phyloP scores from a whole-genome alignment of 148 eudicot genomes.

The Cornus controversa region DNA sequence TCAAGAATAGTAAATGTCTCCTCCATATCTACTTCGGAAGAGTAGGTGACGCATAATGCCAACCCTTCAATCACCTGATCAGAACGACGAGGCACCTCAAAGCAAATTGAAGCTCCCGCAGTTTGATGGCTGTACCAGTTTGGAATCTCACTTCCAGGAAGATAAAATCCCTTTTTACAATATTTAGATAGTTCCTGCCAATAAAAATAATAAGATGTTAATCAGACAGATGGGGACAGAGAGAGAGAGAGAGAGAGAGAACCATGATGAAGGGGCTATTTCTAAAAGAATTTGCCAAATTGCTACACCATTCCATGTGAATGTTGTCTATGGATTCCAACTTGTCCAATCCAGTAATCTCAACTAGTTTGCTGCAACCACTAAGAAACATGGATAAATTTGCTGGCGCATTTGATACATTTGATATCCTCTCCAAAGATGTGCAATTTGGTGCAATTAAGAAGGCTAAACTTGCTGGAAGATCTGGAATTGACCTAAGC shows the following conservation, averaged over 20 bases:
- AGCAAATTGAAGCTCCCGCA: neutral
- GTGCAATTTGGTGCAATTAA: neutral
- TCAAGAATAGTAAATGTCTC: neutral
- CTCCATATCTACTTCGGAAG: neutral
- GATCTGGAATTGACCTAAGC: neutral
- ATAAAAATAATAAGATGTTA: too few relatives aligned
- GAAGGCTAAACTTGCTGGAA: neutral
- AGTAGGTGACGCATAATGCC: neutral
- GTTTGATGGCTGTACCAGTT: neutral
- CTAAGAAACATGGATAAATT: neutral
- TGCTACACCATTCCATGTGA: neutral
- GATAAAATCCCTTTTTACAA: neutral
- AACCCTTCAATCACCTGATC: neutral
- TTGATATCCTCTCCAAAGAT: neutral
- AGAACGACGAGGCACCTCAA: neutral
- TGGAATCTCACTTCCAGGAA: neutral
- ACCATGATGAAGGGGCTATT: neutral
- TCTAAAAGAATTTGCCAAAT: neutral
- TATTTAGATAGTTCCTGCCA: neutral
- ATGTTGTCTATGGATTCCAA: neutral
- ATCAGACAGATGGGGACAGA: too few relatives aligned
- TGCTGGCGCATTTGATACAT: neutral
- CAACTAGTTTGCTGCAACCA: neutral
- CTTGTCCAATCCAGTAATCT: neutral
- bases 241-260: neutral